Percentiles rank a stretch among this genome's conserved stretches.
These are phyloP conservation scores for Irpex sp. DNA, from an alignment of 1,284 basidiomycete genomes.

Conservation along the genomic window DNA sequence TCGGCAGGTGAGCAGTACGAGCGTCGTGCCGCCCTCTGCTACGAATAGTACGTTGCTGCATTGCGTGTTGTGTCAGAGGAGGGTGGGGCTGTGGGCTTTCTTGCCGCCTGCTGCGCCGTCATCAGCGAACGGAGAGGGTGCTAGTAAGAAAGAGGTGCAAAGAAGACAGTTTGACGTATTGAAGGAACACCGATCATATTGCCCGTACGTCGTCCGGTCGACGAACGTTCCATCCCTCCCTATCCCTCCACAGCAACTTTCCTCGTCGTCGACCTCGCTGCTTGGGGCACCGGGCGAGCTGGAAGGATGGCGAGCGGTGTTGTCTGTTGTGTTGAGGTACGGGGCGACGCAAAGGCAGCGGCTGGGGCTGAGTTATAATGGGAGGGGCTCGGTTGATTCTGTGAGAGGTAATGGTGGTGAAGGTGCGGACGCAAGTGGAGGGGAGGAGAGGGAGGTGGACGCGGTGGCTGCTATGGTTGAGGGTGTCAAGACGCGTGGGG, in stretches of 20 bases:
- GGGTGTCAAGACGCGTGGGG: slow-evolving; percentile 65
- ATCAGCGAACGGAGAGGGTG: background rate
- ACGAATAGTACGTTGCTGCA: slow-evolving; percentile 50
- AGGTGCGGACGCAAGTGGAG: slow-evolving; percentile 19
- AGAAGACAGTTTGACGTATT: slow-evolving; percentile 62
- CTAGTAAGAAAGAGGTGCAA: slow-evolving; percentile 15
- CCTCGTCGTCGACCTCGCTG: slow-evolving; percentile 28
- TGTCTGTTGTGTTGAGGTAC: slow-evolving; percentile 59
- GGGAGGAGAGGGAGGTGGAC: slow-evolving; percentile 33
- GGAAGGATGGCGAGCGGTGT: slow-evolving; percentile 76
- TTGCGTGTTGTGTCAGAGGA: slow-evolving; percentile 66
- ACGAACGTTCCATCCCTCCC: slow-evolving; percentile 57
- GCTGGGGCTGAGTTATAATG: slow-evolving; percentile 25
- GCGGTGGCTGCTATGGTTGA: slow-evolving; percentile 68
- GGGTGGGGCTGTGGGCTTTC: slow-evolving; percentile 75
- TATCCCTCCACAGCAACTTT: slow-evolving; percentile 17
- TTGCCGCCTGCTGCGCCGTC: slow-evolving; percentile 20
- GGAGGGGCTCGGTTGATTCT: background rate
- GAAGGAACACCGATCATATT: slow-evolving; percentile 76
- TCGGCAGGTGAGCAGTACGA: slow-evolving; percentile 2
- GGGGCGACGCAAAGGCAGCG: slow-evolving; percentile 54
- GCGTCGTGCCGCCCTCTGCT: slow-evolving; percentile 3
- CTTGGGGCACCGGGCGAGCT: slow-evolving; percentile 30
- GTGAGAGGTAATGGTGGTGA: slow-evolving; percentile 13
- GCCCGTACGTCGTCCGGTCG: slow-evolving; percentile 71